Percentiles rank a stretch among this genome's conserved stretches.
Evolutionary conservation across 495 filamentous ascomycete species (phyloP).

Genomic region (Aspergillus homomorphus): DNA sequence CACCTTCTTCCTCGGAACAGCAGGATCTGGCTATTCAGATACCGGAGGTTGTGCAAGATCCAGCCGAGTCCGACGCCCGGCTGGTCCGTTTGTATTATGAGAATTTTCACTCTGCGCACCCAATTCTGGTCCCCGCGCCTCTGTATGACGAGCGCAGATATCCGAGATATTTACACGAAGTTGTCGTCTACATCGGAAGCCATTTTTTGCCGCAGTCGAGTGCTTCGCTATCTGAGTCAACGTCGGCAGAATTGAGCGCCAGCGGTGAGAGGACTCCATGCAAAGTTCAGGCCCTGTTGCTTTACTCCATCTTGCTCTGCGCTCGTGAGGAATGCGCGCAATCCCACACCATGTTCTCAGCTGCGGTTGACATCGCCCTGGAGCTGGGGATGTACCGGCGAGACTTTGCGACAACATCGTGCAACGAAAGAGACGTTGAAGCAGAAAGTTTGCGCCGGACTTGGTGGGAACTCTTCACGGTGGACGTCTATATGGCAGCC

Average conservation of each 20-base stretch:
- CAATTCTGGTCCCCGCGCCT: constrained; percentile 33
- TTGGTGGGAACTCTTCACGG: constrained; percentile 44
- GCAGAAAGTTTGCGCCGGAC: constrained; percentile 41
- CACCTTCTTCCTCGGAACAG: constrained; percentile 9
- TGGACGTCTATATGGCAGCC: constrained; percentile 36
- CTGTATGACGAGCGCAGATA: constrained; percentile 36
- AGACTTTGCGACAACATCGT: constrained; percentile 29
- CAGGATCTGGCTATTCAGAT: neutral
- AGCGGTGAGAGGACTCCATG: constrained; percentile 29
- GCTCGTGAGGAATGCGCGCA: constrained; percentile 34
- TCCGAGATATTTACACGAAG: constrained; percentile 33
- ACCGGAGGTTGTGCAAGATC: neutral
- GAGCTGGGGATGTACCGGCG: constrained; percentile 37
- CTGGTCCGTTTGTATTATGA: constrained; percentile 38
- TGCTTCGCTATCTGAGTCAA: constrained; percentile 25
- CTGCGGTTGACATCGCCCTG: constrained; percentile 32
- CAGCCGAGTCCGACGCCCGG: constrained; percentile 30
- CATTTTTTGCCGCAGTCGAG: constrained; percentile 31
- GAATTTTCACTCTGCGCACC: constrained; percentile 41
- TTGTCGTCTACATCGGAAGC: constrained; percentile 38
- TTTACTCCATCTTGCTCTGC: constrained; percentile 37
- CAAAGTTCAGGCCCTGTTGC: constrained; percentile 38
- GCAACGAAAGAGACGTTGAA: constrained; percentile 27
- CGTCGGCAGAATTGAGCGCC: constrained; percentile 25
- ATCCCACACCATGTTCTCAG: constrained; percentile 31